A percentile compares a stretch with the other conserved stretches of the same genome.
Conservation (phyloP, 805 yeast species). For the Barnettozyma botsteinii region DNA sequence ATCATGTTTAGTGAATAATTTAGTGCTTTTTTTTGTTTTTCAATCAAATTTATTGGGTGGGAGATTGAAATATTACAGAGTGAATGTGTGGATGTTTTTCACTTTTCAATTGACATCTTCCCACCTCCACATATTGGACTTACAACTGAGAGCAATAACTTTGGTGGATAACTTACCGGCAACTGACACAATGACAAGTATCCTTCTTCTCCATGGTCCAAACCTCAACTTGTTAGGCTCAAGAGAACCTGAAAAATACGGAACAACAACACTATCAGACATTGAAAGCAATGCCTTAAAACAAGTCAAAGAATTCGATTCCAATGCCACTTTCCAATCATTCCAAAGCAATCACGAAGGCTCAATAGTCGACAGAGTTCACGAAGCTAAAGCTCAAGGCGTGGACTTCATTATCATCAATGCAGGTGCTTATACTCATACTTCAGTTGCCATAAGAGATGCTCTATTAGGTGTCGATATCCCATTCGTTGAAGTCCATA, state of each 20-base stretch:
- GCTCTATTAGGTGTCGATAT: slow-evolving; percentile 43
- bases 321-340: slow-evolving; percentile 29
- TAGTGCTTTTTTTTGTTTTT: too few relatives aligned
- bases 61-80: too few relatives aligned
- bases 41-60: too few relatives aligned
- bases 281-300: slow-evolving; percentile 34
- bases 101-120: too few relatives aligned
- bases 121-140: too few relatives aligned
- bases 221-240: slow-evolving; percentile 44
- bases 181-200: slow-evolving; percentile 16
- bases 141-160: too few relatives aligned
- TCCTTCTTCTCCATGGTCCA: slow-evolving; percentile 45
- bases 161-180: too few relatives aligned
- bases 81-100: too few relatives aligned
- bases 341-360: slow-evolving; percentile 45
- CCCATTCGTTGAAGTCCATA: slow-evolving; percentile 45
- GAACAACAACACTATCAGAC: slow-evolving; percentile 39
- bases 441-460: slow-evolving; percentile 45
- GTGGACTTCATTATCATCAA: slow-evolving; percentile 41
- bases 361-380: slow-evolving; percentile 40
- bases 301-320: slow-evolving; percentile 19
- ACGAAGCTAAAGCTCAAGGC: slow-evolving; percentile 34
- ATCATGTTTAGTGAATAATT: too few relatives aligned
- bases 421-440: slow-evolving; percentile 50
- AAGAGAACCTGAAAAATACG: slow-evolving; percentile 47